Conservation (phyloP, 805 yeast species). For the Isabelozyma rhagii region DNA sequence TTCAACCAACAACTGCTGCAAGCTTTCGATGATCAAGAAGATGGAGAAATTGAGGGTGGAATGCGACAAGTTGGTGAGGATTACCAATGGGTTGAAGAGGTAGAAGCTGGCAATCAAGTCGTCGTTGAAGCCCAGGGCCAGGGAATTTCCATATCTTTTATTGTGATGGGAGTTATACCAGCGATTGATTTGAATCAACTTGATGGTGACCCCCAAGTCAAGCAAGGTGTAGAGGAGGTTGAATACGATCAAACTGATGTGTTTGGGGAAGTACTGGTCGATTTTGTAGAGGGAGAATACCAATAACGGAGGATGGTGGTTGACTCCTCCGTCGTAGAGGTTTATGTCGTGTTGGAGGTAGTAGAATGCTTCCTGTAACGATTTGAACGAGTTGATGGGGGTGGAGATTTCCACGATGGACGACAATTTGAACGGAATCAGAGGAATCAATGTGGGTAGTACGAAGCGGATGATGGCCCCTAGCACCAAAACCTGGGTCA, state of each 20-base stretch:
- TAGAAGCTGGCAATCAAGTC: conserved; percentile 60
- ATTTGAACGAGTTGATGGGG: conserved; percentile 65
- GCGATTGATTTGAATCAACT: conserved; percentile 48
- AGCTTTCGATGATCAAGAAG: conserved; percentile 48
- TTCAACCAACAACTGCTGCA: conserved; percentile 42
- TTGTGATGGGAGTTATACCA: conserved; percentile 31
- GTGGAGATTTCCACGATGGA: conserved; percentile 63
- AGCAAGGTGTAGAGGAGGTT: conserved; percentile 51
- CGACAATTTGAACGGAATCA: conserved; percentile 21
- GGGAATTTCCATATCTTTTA: conserved; percentile 8
- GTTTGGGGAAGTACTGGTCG: conserved; percentile 17
- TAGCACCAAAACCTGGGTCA: conserved; percentile 17
- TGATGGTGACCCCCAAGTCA: conserved; percentile 58
- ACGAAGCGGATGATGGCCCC: conserved; percentile 34
- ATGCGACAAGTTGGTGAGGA: conserved; percentile 64
- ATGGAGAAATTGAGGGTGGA: conserved; percentile 65
- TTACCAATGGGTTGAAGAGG: conserved; percentile 76
- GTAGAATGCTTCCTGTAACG: conserved; percentile 46
- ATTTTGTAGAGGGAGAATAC: conserved; percentile 47
- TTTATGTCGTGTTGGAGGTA: conserved; percentile 53
- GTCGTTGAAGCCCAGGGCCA: conserved; percentile 26
- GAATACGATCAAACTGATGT: conserved; percentile 13
- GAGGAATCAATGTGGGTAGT: conserved; percentile 34
- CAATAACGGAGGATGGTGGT: conserved; percentile 80
- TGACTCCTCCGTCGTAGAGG: conserved; percentile 81